Base-by-base conservation (phyloP, 345 rosid genomes). In the Cardamine resedifolia region DNA sequence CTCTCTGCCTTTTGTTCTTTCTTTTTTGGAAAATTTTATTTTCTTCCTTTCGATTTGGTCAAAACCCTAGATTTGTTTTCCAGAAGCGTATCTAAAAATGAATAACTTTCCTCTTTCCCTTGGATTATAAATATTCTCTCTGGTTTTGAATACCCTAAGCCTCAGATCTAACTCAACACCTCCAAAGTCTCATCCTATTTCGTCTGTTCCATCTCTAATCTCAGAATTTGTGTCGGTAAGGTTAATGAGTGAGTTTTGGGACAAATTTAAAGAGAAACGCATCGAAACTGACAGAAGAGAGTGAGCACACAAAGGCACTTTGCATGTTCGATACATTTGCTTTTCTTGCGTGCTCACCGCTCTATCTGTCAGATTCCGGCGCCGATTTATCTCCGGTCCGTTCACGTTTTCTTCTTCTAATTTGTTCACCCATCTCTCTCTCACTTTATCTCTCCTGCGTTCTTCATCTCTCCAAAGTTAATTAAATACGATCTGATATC, bases 231-330 rank as follows among this genome's bases (percentile, higher is more conserved):
- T 38, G 27, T 58, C 21, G 23, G 55, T 20, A 50, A 67, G 47
- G 43, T 23, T 21, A 11, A 4, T 6, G 60, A 66, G 63, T 39
- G 73, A 74, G 56, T 53, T 36, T 34, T 48, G 70, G 55, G 59
- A 38, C 51, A 70, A 27, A 18, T n/a, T 56, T 52, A 0, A 47
- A 52, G 64, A 75, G 63, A 53, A 68, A 75, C 64, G 51, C 81
- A 78, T 66, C 27, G 88, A 89, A 89, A 79, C 83, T 92, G 98
- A 92, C 98, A 92, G 98, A 92, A 92, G 98, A 92, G 98, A 92
- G 98, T 89, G 98, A 89, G 98, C 98, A 92, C 96, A 83, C 92
- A 88, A 87, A 80, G 84, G 87, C 83, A 81, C 70, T 84, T 78
- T 88, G 86, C 89, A 84, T 77, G 75, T 49, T 28, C 53, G 84